Base-by-base conservation (phyloP, 345 rosid genomes). In the Euclidium syriacum region DNA sequence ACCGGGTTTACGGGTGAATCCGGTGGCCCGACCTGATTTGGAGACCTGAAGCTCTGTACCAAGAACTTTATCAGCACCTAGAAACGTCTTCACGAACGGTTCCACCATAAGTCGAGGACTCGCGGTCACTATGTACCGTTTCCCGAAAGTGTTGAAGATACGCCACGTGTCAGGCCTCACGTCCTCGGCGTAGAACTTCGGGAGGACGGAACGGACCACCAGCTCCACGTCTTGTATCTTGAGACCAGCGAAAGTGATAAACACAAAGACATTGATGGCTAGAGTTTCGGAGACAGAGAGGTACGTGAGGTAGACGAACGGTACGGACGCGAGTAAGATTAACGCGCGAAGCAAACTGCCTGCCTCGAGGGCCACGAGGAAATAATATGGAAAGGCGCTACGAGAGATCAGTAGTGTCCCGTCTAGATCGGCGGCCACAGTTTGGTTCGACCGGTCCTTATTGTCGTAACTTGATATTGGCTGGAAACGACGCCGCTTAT, bases 281-380 rank as follows among this genome's bases (percentile, higher is more conserved):
- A 80, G 33, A 8, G 86, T 65, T 67, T 90, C 97, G 2, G 97
- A 92, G 18, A 85, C 6, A 42, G 82, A 78, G 10, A 82, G 27
- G 72, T 85, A 80, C 3, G 82, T 76, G 12, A 80, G 62, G 51
- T 85, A 90, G 19, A 89, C 85, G n/a, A 90, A 81, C 0, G 98
- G 98, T 20, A 76, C 83, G 3, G 95, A 81, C 1, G 59, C 58
- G 16, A 92, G 75, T 11, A 92, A 82, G 50, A 90, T 7, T 3
- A 90, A 57, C 0, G 90, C 96, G 22, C 98, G 53, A 2, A 78
- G 7, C 1, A 87, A 42, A 67, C 98, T 87, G 6, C 98, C 98
- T 3, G 97, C 98, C 65, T 87, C 97, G 2, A 90, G 81, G 2
- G 98, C 98, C 11, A 92, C 71, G 5, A 92, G 97, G 62, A 92